A percentile compares a stretch with the other conserved stretches of the same genome.
These are phyloP conservation scores for Paraphaeosphaeria sporulosa DNA, from an alignment of 2,329 filamentous ascomycete genomes.

Conservation along the genomic window DNA sequence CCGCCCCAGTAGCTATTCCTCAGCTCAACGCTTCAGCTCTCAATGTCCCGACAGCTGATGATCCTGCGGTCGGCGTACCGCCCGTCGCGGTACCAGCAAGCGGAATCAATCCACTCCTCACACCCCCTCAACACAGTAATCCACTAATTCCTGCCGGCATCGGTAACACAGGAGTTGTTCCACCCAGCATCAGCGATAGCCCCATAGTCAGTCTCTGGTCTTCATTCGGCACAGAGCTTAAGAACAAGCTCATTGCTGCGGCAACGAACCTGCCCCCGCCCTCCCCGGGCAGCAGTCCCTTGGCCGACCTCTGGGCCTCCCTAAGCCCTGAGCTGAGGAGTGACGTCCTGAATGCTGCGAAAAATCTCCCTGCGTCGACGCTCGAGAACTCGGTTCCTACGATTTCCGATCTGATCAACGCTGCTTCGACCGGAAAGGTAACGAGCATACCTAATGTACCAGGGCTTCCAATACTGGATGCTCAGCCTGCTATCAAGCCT, in stretches of 20 bases:
- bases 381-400: conserved; percentile 1
- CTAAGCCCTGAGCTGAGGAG: conserved; percentile 7
- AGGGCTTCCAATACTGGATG: neutral
- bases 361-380: neutral
- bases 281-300: neutral
- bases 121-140: neutral
- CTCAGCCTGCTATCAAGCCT: neutral
- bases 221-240: conserved; percentile 7
- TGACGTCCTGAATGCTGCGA: conserved; percentile 12
- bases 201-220: conserved; percentile 12
- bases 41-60: neutral
- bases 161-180: conserved; percentile 2
- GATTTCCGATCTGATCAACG: conserved; percentile 8
- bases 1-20: neutral
- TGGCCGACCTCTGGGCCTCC: conserved; percentile 11
- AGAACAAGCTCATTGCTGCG: conserved; percentile 13
- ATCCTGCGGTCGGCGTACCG: neutral
- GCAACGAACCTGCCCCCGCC: conserved; percentile 4
- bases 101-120: neutral
- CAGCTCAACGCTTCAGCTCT: neutral
- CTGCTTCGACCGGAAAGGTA: neutral
- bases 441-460: neutral
- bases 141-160: neutral
- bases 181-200: conserved; percentile 1
- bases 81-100: neutral